Conservation (phyloP, 345 rosid species). For the Carallia pectinifolia region DNA sequence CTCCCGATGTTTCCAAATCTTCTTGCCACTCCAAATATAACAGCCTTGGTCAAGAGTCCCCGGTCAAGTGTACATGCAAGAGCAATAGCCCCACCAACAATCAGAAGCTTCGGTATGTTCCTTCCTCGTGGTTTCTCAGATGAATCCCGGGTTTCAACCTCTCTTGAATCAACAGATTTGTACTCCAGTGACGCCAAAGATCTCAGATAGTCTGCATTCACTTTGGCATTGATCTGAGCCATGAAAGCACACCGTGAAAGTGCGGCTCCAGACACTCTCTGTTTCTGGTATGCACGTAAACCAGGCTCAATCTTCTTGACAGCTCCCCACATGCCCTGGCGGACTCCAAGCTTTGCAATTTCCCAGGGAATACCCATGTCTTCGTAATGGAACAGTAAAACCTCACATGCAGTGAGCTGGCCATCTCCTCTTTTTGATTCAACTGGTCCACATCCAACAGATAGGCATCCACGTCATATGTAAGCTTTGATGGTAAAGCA, state of each 20-base stretch:
- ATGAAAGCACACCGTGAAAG: conserved; percentile 61
- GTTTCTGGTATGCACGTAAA: conserved; percentile 64
- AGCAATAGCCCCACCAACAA: conserved; percentile 88
- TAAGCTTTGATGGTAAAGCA: background rate
- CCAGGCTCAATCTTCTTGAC: conserved; percentile 95
- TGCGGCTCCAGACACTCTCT: conserved; percentile 52
- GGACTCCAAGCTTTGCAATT: conserved; percentile 88
- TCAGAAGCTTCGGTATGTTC: conserved; percentile 62
- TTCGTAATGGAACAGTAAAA: conserved; percentile 89
- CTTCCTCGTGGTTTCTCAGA: conserved; percentile 44
- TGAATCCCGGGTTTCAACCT: conserved; percentile 25
- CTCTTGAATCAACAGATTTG: conserved; percentile 25
- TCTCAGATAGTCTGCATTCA: conserved; percentile 54
- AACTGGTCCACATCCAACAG: conserved; percentile 48
- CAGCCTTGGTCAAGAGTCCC: conserved; percentile 89
- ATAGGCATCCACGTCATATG: conserved; percentile 3
- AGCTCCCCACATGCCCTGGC: conserved; percentile 99
- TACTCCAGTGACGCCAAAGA: conserved; percentile 64
- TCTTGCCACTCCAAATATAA: conserved; percentile 88
- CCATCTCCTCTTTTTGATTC: conserved; percentile 89
- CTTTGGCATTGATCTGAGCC: conserved; percentile 92
- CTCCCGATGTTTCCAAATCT: conserved; percentile 80
- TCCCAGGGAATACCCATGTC: conserved; percentile 99
- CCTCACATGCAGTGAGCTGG: conserved; percentile 80
- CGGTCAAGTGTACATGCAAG: conserved; percentile 82